These are phyloP conservation scores for Arthonia radiata DNA, from an alignment of 495 filamentous ascomycete species.

Conservation along the genomic window DNA sequence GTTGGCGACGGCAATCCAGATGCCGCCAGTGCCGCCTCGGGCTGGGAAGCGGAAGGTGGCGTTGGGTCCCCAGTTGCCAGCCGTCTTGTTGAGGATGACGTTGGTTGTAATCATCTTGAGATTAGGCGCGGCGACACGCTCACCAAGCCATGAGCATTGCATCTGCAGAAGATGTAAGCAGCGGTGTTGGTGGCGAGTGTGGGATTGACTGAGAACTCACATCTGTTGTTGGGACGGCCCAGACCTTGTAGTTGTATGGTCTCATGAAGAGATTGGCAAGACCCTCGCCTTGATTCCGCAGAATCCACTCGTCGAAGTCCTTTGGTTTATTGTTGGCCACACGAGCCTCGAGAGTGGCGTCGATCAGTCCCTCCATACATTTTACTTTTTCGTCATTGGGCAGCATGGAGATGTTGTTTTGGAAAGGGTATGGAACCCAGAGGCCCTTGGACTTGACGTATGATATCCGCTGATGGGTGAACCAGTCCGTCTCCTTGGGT, in stretches of 20 bases:
- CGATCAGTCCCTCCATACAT: slow-evolving; percentile 92
- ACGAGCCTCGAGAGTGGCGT: slow-evolving; percentile 68
- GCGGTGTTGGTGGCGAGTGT: slow-evolving; percentile 1
- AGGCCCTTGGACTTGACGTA: slow-evolving; percentile 89
- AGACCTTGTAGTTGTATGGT: slow-evolving; percentile 99
- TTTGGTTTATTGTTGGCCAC: slow-evolving; percentile 75
- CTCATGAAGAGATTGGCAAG: slow-evolving; percentile 96
- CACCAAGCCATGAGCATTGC: slow-evolving; percentile 98
- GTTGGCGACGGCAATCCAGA: slow-evolving; percentile 95
- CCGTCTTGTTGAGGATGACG: slow-evolving; percentile 84
- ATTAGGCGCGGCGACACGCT: slow-evolving; percentile 93
- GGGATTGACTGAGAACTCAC: slow-evolving; percentile 21
- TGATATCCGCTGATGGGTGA: slow-evolving; percentile 90
- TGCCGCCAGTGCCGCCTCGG: slow-evolving; percentile 81
- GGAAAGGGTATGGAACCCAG: slow-evolving; percentile 98
- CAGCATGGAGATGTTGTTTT: slow-evolving; percentile 99
- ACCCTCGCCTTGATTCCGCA: slow-evolving; percentile 73
- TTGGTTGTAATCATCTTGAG: slow-evolving; percentile 89
- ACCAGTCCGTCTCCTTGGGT: slow-evolving; percentile 86
- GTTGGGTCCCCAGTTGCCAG: slow-evolving; percentile 96
- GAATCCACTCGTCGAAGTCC: slow-evolving; percentile 96
- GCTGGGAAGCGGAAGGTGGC: slow-evolving; percentile 97
- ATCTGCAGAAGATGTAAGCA: slow-evolving; percentile 32
- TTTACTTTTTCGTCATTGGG: slow-evolving; percentile 90
- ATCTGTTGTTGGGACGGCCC: slow-evolving; percentile 95